Percentiles rank a stretch among this genome's conserved stretches.
Conservation (phyloP, 73 alveolate genomes). For the Blepharisma japonicum region DNA sequence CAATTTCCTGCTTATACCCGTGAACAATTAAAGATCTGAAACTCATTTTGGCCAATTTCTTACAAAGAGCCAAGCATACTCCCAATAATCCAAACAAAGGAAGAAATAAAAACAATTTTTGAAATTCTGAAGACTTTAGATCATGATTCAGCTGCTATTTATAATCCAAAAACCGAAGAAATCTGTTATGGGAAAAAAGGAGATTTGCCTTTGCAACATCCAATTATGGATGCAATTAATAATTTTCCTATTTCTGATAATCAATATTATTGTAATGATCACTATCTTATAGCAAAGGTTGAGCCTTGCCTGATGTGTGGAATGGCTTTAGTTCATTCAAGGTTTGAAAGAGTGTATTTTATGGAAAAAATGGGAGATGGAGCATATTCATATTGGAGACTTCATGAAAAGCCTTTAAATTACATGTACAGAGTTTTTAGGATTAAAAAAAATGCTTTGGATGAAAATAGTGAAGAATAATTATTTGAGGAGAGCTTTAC, state of each 20-base stretch:
- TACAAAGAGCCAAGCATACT: not conserved
- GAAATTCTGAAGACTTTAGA: not conserved
- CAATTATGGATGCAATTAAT: slow-evolving; percentile 36
- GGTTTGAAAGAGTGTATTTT: slow-evolving; percentile 63
- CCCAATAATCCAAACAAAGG: not conserved
- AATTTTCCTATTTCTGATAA: slow-evolving; percentile 23
- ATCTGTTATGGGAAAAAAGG: not conserved
- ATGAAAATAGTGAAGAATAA: no score
- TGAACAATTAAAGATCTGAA: not conserved
- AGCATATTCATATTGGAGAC: slow-evolving; percentile 43
- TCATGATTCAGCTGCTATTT: not conserved
- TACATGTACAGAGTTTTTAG: not conserved
- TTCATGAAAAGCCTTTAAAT: slow-evolving; percentile 25
- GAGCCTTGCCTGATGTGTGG: slow-evolving; percentile 90
- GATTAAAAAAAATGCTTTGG: not conserved
- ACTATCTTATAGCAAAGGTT: slow-evolving; percentile 43
- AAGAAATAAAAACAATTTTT: not conserved
- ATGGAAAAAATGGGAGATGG: slow-evolving; percentile 58
- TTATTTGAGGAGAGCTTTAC: no score
- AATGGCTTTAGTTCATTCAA: slow-evolving; percentile 78
- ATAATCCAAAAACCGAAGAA: not conserved
- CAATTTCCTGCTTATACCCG: not conserved
- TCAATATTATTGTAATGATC: slow-evolving; percentile 69
- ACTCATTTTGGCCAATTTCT: not conserved
- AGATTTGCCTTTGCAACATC: not conserved